A percentile compares a stretch with the other conserved stretches of the same genome.
These are phyloP conservation scores for Tuber brumale DNA, from an alignment of 495 filamentous ascomycete species.

Conservation along the genomic window DNA sequence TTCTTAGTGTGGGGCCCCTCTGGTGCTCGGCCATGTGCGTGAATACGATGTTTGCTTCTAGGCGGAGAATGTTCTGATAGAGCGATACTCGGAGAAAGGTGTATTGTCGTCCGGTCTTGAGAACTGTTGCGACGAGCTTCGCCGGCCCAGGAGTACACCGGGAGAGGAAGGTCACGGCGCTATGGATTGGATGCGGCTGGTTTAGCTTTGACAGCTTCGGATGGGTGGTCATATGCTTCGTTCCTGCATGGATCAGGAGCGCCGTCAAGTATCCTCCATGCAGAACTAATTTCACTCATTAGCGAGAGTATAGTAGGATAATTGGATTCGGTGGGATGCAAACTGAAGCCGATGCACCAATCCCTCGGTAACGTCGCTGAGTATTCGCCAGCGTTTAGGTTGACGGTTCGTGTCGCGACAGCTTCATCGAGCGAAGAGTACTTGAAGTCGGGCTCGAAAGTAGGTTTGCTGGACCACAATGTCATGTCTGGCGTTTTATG, in stretches of 20 bases:
- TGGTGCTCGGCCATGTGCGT: neutral
- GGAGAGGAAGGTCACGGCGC: constrained; percentile 67
- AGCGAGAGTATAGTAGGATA: neutral
- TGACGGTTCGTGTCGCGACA: constrained; percentile 51
- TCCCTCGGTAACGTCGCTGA: constrained; percentile 52
- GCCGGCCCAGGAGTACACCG: constrained; percentile 61
- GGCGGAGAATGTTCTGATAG: constrained; percentile 42
- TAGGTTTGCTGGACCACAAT: constrained; percentile 15
- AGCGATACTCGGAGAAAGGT: constrained; percentile 66
- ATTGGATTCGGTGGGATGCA: constrained; percentile 16
- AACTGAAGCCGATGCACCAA: constrained; percentile 68
- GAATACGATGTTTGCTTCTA: constrained; percentile 13
- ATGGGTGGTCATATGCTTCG: constrained; percentile 52
- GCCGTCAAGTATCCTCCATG: constrained; percentile 60
- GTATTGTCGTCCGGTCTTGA: constrained; percentile 65
- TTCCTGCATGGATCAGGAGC: constrained; percentile 55
- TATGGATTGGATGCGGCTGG: constrained; percentile 56
- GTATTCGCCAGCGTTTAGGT: constrained; percentile 54
- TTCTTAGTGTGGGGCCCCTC: neutral
- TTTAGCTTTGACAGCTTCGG: constrained; percentile 44
- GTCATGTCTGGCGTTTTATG: constrained; percentile 4
- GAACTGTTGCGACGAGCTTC: constrained; percentile 58
- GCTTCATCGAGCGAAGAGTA: constrained; percentile 51
- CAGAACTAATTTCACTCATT: constrained; percentile 4
- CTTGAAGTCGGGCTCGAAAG: constrained; percentile 16